These are phyloP conservation scores for Limnanthes douglasii DNA, from an alignment of 345 rosid genomes.

Conservation along the genomic window DNA sequence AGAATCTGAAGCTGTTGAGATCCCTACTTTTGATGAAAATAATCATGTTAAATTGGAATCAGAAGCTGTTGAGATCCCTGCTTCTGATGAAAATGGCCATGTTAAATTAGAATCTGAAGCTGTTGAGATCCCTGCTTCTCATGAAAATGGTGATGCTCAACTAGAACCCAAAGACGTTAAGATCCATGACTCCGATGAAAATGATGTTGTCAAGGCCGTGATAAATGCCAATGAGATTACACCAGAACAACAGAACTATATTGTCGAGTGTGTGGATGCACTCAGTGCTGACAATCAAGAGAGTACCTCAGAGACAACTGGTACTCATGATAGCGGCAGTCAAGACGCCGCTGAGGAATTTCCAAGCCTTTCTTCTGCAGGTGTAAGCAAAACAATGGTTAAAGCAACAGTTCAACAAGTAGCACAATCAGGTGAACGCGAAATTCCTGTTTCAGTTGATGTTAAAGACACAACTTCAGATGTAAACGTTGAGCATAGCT, in stretches of 20 bases:
- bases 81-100: constrained; percentile 9
- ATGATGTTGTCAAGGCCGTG: too few relatives aligned
- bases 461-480: constrained; percentile 7
- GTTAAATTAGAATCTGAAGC: constrained; percentile 12
- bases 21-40: constrained; percentile 5
- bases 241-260: too few relatives aligned
- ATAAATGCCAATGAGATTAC: too few relatives aligned
- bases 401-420: too few relatives aligned
- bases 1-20: constrained; percentile 3
- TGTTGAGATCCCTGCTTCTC: constrained; percentile 11
- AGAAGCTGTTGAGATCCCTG: constrained; percentile 8
- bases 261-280: too few relatives aligned
- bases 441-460: too few relatives aligned
- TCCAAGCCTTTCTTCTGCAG: constrained; percentile 1
- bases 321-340: constrained; percentile 6
- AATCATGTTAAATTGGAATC: constrained; percentile 13
- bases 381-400: background rate
- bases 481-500: constrained; percentile 11
- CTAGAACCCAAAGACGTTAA: constrained; percentile 12
- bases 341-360: constrained; percentile 12
- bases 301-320: constrained; percentile 4
- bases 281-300: constrained; percentile 7
- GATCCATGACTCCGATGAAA: too few relatives aligned
- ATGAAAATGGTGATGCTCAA: constrained; percentile 7
- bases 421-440: too few relatives aligned